phyloP scores from a whole-genome alignment of 768 basidiomycete genomes.

The Dendrothele bispora region DNA sequence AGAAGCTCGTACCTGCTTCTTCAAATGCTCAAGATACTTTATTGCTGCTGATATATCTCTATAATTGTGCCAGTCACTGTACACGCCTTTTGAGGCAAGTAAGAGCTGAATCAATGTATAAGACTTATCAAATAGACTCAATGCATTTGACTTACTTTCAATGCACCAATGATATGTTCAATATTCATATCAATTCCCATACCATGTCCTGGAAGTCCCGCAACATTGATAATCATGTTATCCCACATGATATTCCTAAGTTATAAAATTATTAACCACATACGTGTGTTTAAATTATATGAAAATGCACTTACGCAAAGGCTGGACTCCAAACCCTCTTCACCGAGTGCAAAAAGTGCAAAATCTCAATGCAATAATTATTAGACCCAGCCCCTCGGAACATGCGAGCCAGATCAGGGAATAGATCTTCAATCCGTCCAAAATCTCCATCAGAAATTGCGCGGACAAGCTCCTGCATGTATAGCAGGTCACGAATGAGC shows the following conservation, averaged over 20 bases:
- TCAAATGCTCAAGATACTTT: neutral
- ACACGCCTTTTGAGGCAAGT: neutral
- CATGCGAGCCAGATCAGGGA: conserved; percentile 13
- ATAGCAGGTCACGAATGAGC: conserved; percentile 15
- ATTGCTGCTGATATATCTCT: neutral
- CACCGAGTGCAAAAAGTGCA: conserved; percentile 11
- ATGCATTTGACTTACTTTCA: neutral
- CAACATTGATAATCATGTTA: conserved; percentile 14
- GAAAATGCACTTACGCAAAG: conserved; percentile 11
- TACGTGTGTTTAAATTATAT: too few relatives aligned
- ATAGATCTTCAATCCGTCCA: conserved; percentile 19
- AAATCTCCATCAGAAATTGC: conserved; percentile 18
- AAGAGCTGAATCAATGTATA: neutral
- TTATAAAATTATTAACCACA: neutral
- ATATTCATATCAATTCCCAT: conserved; percentile 12
- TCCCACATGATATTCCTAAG: conserved; percentile 16
- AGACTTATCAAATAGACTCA: neutral
- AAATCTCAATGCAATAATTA: conserved; percentile 19
- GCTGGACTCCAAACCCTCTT: conserved; percentile 10
- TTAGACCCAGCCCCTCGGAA: conserved; percentile 20
- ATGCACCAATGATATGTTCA: neutral
- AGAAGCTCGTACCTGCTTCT: neutral
- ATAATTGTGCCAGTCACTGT: neutral
- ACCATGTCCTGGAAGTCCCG: conserved; percentile 14
- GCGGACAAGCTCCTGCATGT: conserved; percentile 6